Percentiles rank a stretch among this genome's conserved stretches.
phyloP scores from a whole-genome alignment of 1,139 yeast species.

The Debaryomyces sp. region DNA sequence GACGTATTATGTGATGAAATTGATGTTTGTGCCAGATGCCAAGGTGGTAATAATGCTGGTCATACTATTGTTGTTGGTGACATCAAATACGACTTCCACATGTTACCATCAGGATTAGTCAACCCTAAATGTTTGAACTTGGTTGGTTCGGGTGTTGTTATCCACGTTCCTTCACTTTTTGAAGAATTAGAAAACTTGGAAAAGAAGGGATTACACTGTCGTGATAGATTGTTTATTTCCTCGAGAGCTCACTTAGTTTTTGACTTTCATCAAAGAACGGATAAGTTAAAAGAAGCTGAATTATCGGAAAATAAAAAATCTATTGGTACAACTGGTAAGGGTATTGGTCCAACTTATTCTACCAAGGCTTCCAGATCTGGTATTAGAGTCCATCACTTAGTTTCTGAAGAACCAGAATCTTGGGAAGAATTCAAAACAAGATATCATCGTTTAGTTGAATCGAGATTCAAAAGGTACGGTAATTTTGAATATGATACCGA shows the following conservation, averaged over 20 bases:
- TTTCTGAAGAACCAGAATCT: constrained; percentile 83
- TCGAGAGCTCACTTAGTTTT: constrained; percentile 96
- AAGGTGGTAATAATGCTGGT: constrained; percentile 99
- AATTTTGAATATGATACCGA: constrained; percentile 86
- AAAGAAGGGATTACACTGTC: constrained; percentile 76
- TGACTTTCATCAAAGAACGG: constrained; percentile 97
- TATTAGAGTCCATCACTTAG: constrained; percentile 93
- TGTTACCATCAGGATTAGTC: constrained; percentile 96
- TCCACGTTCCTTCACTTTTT: constrained; percentile 93
- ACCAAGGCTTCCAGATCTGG: constrained; percentile 98
- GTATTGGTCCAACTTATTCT: constrained; percentile 98
- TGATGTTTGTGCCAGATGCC: constrained; percentile 97
- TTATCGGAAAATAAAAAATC: constrained; percentile 82
- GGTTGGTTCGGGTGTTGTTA: constrained; percentile 95
- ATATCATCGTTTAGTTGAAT: constrained; percentile 73
- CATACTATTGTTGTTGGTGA: constrained; percentile 94
- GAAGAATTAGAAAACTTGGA: constrained; percentile 81
- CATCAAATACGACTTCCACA: constrained; percentile 93
- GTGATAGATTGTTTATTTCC: constrained; percentile 81
- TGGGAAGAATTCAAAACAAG: constrained; percentile 89
- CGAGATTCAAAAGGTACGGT: constrained; percentile 90
- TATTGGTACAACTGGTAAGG: constrained; percentile 98
- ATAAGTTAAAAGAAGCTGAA: constrained; percentile 92
- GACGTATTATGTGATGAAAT: constrained; percentile 91
- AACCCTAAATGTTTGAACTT: constrained; percentile 88